Evolutionary conservation across 2,329 filamentous ascomycete genomes (phyloP).

Genomic region (Myriangium duriaei): DNA sequence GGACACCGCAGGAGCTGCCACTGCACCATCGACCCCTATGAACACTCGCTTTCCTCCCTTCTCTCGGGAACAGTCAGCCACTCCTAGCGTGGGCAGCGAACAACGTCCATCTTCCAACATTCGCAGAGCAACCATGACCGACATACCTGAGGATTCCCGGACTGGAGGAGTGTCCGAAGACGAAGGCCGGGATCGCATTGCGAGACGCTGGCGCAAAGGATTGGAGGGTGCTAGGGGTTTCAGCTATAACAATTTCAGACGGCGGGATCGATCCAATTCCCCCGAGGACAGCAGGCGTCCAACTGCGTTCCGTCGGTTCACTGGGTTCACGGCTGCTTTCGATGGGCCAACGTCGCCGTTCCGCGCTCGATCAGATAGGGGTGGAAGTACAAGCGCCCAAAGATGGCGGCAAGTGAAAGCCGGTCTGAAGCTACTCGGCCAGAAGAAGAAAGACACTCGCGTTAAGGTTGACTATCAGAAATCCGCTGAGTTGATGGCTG

Average conservation of each 20-base stretch:
- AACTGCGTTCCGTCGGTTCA: constrained; percentile 34
- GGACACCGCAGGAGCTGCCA: constrained; percentile 43
- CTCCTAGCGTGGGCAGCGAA: constrained; percentile 43
- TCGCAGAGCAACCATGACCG: constrained; percentile 36
- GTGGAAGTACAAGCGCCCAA: constrained; percentile 46
- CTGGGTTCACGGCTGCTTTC: constrained; percentile 27
- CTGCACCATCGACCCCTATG: constrained; percentile 55
- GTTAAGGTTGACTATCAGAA: constrained; percentile 82
- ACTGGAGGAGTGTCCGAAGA: constrained; percentile 38
- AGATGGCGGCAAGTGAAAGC: constrained; percentile 92
- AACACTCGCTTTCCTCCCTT: constrained; percentile 38
- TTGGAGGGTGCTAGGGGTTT: constrained; percentile 35
- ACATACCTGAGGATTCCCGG: constrained; percentile 32
- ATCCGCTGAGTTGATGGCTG: constrained; percentile 90
- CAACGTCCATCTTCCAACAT: constrained; percentile 30
- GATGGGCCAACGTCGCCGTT: constrained; percentile 28
- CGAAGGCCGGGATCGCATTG: constrained; percentile 36
- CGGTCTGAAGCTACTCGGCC: constrained; percentile 63
- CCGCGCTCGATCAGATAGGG: constrained; percentile 33
- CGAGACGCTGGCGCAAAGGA: constrained; percentile 34
- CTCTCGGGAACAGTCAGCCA: constrained; percentile 29
- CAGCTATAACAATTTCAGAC: constrained; percentile 25
- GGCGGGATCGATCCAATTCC: constrained; percentile 17
- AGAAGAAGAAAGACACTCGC: constrained; percentile 77
- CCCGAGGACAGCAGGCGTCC: constrained; percentile 29